These are phyloP conservation scores for Acanthamoeba triangularis DNA, from an alignment of 208 protist species.

Conservation along the genomic window DNA sequence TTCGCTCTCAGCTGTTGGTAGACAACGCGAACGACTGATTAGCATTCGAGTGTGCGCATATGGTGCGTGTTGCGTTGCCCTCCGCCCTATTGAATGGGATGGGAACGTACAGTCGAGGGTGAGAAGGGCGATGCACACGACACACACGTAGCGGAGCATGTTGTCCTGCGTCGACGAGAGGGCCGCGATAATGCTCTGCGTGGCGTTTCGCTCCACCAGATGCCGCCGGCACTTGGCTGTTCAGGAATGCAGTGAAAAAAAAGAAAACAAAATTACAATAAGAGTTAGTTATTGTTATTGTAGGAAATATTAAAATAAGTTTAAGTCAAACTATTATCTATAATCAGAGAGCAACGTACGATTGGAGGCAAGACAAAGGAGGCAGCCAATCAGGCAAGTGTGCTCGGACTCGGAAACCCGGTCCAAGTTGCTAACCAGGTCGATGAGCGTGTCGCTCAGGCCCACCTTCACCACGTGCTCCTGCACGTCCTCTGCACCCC, in stretches of 20 bases:
- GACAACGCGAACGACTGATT: too few relatives aligned
- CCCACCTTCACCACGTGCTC: not conserved
- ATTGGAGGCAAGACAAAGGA: not conserved
- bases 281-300: too few relatives aligned
- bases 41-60: too few relatives aligned
- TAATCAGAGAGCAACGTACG: too few relatives aligned
- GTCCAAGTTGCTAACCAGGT: not conserved
- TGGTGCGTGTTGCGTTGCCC: too few relatives aligned
- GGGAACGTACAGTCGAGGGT: not conserved
- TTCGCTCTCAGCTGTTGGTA: not conserved
- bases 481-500: constrained; percentile 1
- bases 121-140: not conserved
- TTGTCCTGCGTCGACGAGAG: not conserved
- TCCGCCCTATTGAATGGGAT: too few relatives aligned
- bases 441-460: not conserved
- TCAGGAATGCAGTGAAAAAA: too few relatives aligned
- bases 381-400: not conserved
- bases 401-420: not conserved
- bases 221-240: not conserved
- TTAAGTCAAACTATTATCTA: too few relatives aligned
- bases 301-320: too few relatives aligned
- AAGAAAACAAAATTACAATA: too few relatives aligned
- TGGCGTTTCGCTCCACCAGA: not conserved
- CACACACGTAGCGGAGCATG: not conserved
- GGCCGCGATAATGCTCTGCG: not conserved